A percentile compares a stretch with the other conserved stretches of the same genome.
phyloP scores from a whole-genome alignment of 2,329 filamentous ascomycete species.

The Cordyceps fumosorosea region DNA sequence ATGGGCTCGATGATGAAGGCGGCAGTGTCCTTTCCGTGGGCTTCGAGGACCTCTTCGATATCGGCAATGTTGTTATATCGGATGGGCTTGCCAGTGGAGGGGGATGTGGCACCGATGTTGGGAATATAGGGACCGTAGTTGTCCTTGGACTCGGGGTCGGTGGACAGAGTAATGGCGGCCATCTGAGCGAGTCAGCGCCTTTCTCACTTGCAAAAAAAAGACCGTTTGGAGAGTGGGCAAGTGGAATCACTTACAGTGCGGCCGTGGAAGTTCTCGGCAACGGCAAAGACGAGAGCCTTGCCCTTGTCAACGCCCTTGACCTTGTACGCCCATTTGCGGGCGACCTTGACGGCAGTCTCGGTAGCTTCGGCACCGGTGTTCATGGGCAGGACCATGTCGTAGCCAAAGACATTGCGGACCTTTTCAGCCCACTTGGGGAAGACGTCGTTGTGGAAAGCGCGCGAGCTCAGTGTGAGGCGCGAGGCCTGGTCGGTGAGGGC shows the following conservation, averaged over 20 bases:
- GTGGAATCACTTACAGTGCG: constrained; percentile 61
- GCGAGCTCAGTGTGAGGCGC: constrained; percentile 82
- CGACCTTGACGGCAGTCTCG: constrained; percentile 93
- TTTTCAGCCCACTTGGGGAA: constrained; percentile 95
- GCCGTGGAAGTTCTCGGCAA: constrained; percentile 91
- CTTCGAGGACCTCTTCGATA: constrained; percentile 70
- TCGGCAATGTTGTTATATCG: constrained; percentile 81
- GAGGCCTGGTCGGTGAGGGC: constrained; percentile 83
- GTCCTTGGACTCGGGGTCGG: constrained; percentile 88
- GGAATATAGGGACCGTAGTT: constrained; percentile 97
- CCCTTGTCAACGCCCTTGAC: constrained; percentile 81
- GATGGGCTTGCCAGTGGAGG: constrained; percentile 68
- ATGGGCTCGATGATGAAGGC: constrained; percentile 95
- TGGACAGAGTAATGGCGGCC: constrained; percentile 90
- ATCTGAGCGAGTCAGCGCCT: constrained; percentile 49
- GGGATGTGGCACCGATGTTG: constrained; percentile 70
- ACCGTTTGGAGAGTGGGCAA: neutral
- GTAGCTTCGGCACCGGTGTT: constrained; percentile 96
- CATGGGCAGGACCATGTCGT: constrained; percentile 98
- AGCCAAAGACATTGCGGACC: constrained; percentile 81
- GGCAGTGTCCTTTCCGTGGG: constrained; percentile 76
- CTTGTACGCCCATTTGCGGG: constrained; percentile 97
- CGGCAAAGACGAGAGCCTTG: constrained; percentile 78
- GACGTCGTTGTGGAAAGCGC: constrained; percentile 97
- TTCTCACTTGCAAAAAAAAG: neutral